phyloP scores from a whole-genome alignment of 1,284 basidiomycete species.

The Sutorius eximius region DNA sequence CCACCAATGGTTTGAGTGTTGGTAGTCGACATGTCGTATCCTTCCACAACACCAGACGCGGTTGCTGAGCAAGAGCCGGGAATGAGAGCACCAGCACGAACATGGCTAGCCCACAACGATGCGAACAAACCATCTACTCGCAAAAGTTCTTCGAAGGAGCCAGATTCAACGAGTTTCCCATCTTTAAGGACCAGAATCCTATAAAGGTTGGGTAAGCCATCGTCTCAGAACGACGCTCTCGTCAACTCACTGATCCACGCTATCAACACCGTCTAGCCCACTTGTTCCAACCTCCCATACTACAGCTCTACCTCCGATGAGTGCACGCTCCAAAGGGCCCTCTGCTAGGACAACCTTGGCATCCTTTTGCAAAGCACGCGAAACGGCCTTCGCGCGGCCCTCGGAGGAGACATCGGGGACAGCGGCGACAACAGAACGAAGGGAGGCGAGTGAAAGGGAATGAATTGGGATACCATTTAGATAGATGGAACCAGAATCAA shows the following conservation, averaged over 20 bases:
- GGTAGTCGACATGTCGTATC: conserved; percentile 23
- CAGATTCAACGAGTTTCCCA: conserved; percentile 78
- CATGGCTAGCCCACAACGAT: conserved; percentile 82
- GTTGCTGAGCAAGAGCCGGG: conserved; percentile 31
- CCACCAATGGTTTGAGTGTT: conserved; percentile 15
- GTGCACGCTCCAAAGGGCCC: conserved; percentile 72
- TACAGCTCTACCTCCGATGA: conserved; percentile 68
- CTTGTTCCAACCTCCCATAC: conserved; percentile 78
- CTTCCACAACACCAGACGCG: conserved; percentile 22
- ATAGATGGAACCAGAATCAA: conserved; percentile 68
- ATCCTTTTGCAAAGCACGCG: conserved; percentile 82
- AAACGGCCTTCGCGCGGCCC: conserved; percentile 86
- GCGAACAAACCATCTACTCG: conserved; percentile 71
- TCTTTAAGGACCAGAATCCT: conserved; percentile 83
- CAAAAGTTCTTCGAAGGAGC: conserved; percentile 72
- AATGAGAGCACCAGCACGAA: conserved; percentile 38
- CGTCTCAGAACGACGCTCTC: background rate
- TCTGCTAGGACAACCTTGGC: conserved; percentile 83
- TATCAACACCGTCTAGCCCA: conserved; percentile 37
- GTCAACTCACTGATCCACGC: conserved; percentile 55
- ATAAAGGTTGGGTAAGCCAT: conserved; percentile 4
- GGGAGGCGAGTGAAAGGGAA: conserved; percentile 77
- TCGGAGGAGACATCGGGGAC: conserved; percentile 83
- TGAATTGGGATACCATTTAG: conserved; percentile 87
- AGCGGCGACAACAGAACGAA: conserved; percentile 79